Conservation (phyloP, 2,329 filamentous ascomycete species). For the Monosporascus ibericus region DNA sequence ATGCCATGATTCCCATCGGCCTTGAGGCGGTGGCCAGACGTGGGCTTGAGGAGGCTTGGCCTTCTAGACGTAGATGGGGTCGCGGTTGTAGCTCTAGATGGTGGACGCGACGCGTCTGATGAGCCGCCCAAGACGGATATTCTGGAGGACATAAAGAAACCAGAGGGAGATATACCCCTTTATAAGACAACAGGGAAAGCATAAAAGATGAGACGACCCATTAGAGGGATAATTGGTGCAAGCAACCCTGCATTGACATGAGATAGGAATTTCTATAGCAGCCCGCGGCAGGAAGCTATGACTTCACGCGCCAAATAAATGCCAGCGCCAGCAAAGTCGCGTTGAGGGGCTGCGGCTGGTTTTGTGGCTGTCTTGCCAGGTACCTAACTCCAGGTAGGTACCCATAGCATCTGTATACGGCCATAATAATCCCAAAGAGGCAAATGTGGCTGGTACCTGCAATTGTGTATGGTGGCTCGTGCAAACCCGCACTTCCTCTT, state of each 20-base stretch:
- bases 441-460: too few relatives aligned
- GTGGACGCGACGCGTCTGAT: constrained; percentile 45
- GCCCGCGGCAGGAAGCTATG: neutral
- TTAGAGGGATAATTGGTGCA: neutral
- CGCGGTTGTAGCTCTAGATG: constrained; percentile 17
- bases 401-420: too few relatives aligned
- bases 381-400: too few relatives aligned
- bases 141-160: constrained; percentile 26
- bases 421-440: too few relatives aligned
- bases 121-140: constrained; percentile 6
- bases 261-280: too few relatives aligned
- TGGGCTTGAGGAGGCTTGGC: constrained; percentile 32
- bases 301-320: constrained; percentile 7
- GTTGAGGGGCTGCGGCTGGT: constrained; percentile 8
- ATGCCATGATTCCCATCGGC: constrained; percentile 23
- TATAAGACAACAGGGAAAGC: constrained; percentile 13
- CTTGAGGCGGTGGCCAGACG: constrained; percentile 33
- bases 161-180: constrained; percentile 18
- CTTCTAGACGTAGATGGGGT: neutral
- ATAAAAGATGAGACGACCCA: neutral
- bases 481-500: too few relatives aligned
- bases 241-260: neutral
- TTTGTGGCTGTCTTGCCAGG: too few relatives aligned
- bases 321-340: constrained; percentile 2
- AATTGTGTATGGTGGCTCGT: too few relatives aligned